These are phyloP conservation scores for Zoysia japonica DNA, from an alignment of 176 grass and related monocot species.

Conservation along the genomic window DNA sequence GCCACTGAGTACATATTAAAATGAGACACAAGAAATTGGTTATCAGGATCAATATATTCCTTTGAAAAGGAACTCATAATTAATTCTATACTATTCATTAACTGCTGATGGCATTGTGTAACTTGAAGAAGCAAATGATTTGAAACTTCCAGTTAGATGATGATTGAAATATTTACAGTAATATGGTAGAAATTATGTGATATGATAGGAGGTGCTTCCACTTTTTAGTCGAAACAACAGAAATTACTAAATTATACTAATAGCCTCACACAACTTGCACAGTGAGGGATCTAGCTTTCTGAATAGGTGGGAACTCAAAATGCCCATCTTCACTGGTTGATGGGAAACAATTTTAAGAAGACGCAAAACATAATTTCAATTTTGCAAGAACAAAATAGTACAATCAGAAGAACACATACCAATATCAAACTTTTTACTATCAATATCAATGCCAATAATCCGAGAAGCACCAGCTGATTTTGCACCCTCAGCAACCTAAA, in stretches of 20 bases:
- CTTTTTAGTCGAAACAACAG: not conserved
- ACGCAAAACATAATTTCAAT: not conserved
- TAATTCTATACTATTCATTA: not conserved
- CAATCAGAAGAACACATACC: conserved; percentile 43
- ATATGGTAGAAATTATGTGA: not conserved
- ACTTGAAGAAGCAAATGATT: not conserved
- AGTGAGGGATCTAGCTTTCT: too few species aligned
- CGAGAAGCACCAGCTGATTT: conserved; percentile 89
- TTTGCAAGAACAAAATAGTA: not conserved
- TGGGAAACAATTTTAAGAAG: too few species aligned
- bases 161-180: not conserved
- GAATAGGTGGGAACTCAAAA: too few species aligned
- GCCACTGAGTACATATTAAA: too few species aligned
- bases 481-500: conserved; percentile 89
- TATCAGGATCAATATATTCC: not conserved
- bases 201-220: not conserved
- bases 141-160: not conserved
- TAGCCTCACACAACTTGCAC: too few species aligned
- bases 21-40: not conserved
- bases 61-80: not conserved
- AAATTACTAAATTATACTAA: too few species aligned
- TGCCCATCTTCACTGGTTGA: too few species aligned
- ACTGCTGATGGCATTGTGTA: not conserved
- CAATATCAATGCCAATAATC: conserved; percentile 94
- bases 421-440: conserved; percentile 86